Conservation (phyloP, 192 early-diverging fungal genomes). For the Chytriomyces sp. region DNA sequence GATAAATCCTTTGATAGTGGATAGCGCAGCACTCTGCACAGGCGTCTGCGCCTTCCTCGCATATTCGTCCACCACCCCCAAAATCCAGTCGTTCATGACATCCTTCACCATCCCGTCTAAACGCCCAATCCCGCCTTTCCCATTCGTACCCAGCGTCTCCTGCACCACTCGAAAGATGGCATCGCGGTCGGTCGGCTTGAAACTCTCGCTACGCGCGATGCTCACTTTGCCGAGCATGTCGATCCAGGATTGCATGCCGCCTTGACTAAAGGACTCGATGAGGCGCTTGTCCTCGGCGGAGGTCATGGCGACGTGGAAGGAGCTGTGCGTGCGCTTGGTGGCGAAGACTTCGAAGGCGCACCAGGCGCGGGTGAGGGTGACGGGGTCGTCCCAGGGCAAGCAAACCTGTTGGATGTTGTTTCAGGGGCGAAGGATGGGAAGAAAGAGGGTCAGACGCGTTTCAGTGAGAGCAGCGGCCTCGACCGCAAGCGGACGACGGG, state of each 20-base stretch:
- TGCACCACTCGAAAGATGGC: neutral
- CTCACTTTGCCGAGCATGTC: neutral
- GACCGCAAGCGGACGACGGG: neutral
- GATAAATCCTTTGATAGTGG: neutral
- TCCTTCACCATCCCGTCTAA: neutral
- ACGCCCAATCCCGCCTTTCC: neutral
- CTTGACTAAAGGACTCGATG: neutral
- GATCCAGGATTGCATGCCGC: neutral
- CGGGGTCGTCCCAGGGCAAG: constrained; percentile 35
- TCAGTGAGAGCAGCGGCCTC: neutral
- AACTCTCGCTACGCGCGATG: neutral
- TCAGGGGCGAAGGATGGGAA: neutral
- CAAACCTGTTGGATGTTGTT: no score
- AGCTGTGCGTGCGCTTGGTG: neutral
- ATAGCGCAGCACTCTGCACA: neutral
- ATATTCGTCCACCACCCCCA: neutral
- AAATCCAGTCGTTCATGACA: neutral
- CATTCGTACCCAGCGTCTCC: neutral
- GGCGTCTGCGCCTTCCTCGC: neutral
- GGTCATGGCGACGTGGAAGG: constrained; percentile 30
- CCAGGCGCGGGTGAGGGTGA: constrained; percentile 35
- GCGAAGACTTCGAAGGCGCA: constrained; percentile 41
- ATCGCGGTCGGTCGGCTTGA: neutral
- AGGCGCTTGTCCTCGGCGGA: neutral
- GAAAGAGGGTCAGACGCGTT: neutral